Conservation (phyloP, 192 early-diverging fungal genomes). For the Pilobolus umbonatus region DNA sequence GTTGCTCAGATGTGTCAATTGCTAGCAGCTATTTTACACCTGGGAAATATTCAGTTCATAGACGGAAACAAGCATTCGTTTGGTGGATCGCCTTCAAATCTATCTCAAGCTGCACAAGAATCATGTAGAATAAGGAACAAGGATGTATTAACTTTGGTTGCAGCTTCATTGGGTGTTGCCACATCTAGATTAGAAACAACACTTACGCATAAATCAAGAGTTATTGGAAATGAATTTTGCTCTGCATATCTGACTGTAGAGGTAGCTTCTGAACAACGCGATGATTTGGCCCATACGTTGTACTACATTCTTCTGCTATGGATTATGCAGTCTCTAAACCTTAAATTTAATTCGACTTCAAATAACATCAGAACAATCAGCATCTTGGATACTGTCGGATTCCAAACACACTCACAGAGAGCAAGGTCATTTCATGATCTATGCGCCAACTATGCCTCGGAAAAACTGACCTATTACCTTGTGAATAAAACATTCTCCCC, state of each 20-base stretch:
- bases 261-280: conserved; percentile 63
- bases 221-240: conserved; percentile 68
- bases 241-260: conserved; percentile 68
- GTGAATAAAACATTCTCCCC: conserved; percentile 3
- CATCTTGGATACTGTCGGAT: conserved; percentile 56
- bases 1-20: conserved; percentile 78
- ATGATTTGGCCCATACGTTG: conserved; percentile 62
- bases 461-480: conserved; percentile 43
- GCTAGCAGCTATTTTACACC: conserved; percentile 83
- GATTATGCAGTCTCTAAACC: conserved; percentile 74
- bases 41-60: conserved; percentile 85
- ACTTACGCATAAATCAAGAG: conserved; percentile 65
- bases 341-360: conserved; percentile 48
- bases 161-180: conserved; percentile 65
- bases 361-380: conserved; percentile 58
- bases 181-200: conserved; percentile 54
- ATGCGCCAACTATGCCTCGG: conserved; percentile 42
- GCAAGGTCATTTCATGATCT: conserved; percentile 47
- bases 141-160: conserved; percentile 54
- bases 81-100: not conserved
- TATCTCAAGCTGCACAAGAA: conserved; percentile 35
- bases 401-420: conserved; percentile 29
- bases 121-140: conserved; percentile 64
- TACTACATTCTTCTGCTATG: conserved; percentile 71
- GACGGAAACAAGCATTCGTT: conserved; percentile 46